These are phyloP conservation scores for Phytophthora pseudosyringae DNA, from an alignment of 352 stramenopile genomes.

Conservation along the genomic window DNA sequence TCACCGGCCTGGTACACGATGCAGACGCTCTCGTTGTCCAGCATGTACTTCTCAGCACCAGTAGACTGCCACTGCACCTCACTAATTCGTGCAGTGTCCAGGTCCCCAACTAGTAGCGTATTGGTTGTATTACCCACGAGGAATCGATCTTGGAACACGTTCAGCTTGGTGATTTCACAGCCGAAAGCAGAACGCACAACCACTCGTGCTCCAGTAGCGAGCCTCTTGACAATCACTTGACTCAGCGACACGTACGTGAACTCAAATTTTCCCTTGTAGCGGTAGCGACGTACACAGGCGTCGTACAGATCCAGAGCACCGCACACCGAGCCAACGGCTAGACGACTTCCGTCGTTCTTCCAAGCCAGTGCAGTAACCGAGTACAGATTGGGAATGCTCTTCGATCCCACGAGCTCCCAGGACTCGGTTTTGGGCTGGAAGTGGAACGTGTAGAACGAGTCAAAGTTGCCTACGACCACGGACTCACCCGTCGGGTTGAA, in stretches of 20 bases:
- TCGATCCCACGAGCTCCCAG: constrained; percentile 86
- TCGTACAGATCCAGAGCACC: constrained; percentile 94
- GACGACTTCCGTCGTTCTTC: constrained; percentile 90
- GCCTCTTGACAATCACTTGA: constrained; percentile 94
- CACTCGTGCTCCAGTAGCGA: constrained; percentile 85
- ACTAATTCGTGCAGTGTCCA: constrained; percentile 92
- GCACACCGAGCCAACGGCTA: constrained; percentile 92
- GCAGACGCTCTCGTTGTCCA: constrained; percentile 92
- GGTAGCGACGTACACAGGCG: constrained; percentile 89
- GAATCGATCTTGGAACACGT: constrained; percentile 94
- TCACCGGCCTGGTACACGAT: constrained; percentile 94
- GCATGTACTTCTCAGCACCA: constrained; percentile 94
- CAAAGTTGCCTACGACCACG: constrained; percentile 94
- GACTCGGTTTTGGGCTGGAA: constrained; percentile 85
- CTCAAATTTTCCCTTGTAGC: constrained; percentile 96
- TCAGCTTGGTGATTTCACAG: constrained; percentile 94
- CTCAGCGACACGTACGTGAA: constrained; percentile 95
- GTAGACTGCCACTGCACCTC: constrained; percentile 93
- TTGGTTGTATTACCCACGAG: constrained; percentile 93
- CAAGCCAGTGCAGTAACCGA: constrained; percentile 92
- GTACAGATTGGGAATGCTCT: constrained; percentile 93
- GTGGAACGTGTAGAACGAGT: constrained; percentile 92
- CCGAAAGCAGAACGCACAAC: constrained; percentile 91
- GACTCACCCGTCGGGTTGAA: constrained; percentile 93
- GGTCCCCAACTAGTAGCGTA: constrained; percentile 92